Evolutionary conservation across 768 basidiomycete genomes (phyloP), one percentile per base, ranked within the genome.

Genomic region (Guyanaporus albipodus): DNA sequence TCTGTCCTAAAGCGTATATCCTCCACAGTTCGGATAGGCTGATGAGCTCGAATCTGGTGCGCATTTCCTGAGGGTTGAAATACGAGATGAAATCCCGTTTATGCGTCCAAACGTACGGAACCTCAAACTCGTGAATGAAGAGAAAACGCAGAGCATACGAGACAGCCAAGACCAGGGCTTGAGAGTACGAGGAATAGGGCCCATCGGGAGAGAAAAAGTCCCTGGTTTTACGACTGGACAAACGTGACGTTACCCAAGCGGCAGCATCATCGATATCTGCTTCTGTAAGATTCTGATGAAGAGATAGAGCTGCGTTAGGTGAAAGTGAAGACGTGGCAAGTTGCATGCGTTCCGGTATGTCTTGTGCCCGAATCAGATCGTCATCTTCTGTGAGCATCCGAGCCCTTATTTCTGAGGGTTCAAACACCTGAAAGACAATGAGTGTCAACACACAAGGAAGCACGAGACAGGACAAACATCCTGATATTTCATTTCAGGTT

Each of bases 311-410:
- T 3, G 87, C 74, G 21, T 75, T 76, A 23, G 72, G 65, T 1
- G 89, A 89, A n/a, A 96, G 69, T 0, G 91, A 87, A 18, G 88
- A 91, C 18, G 83, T 87, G 12, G 85, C 80, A 17, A 98, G 77
- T 64, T 95, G 93, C 87, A 94, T 92, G 38, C 96, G 86, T 63
- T 99, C 96, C 2, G 96, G 96, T 29, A 90, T 81, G 67, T 98
- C 96, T 61, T 79, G 82, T 15, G 78, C 82, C 37, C 94, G 85
- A 51, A 99, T 94, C 37, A 91, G 72, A 58, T 95, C 90, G 66
- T 99, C 96, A 48, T 91, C 91, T 53, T 93, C 91, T 4, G 92
- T 95, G 23, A 98, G 73, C 73, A 91, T 75, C 32, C 89, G 80
- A 50, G 84, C 85, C 42, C 82, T 82, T 61, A 99, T 98, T 71